These are phyloP conservation scores for Leccinum subgranulosum DNA, from an alignment of 768 basidiomycete species.

Conservation along the genomic window DNA sequence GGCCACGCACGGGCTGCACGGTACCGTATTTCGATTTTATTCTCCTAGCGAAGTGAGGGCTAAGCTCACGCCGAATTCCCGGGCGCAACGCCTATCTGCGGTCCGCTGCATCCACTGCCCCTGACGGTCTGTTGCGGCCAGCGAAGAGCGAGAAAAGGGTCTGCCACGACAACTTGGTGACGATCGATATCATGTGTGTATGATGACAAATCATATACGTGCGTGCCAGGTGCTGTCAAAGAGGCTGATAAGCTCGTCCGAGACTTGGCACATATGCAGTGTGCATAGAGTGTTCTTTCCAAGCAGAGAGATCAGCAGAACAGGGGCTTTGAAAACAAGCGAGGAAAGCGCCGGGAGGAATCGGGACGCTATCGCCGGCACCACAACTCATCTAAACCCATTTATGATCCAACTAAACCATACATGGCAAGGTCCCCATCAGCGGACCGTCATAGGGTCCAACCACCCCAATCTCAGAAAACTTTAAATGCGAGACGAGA, in stretches of 20 bases:
- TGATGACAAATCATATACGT: slow-evolving; percentile 5
- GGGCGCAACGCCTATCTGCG: background rate
- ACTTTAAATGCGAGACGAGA: background rate
- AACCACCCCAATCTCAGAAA: background rate
- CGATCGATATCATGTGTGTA: background rate
- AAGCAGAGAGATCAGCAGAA: background rate
- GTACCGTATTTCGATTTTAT: background rate
- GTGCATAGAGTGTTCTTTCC: background rate
- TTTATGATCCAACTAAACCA: slow-evolving; percentile 1
- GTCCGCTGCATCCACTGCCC: slow-evolving; percentile 5
- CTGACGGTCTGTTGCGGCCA: background rate
- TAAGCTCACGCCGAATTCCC: slow-evolving; percentile 12
- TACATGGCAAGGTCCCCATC: background rate
- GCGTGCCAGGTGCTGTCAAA: background rate
- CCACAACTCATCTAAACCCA: background rate
- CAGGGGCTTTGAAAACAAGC: background rate
- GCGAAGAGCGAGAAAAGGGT: background rate
- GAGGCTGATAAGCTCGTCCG: background rate
- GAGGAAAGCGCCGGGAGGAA: background rate
- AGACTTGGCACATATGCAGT: background rate
- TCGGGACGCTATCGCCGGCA: slow-evolving; percentile 2
- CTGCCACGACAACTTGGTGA: background rate
- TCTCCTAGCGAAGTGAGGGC: slow-evolving; percentile 21
- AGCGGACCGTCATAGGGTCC: background rate
- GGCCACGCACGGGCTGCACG: background rate